Evolutionary conservation across 495 filamentous ascomycete genomes (phyloP).

Genomic region (Lepidopterella palustris): DNA sequence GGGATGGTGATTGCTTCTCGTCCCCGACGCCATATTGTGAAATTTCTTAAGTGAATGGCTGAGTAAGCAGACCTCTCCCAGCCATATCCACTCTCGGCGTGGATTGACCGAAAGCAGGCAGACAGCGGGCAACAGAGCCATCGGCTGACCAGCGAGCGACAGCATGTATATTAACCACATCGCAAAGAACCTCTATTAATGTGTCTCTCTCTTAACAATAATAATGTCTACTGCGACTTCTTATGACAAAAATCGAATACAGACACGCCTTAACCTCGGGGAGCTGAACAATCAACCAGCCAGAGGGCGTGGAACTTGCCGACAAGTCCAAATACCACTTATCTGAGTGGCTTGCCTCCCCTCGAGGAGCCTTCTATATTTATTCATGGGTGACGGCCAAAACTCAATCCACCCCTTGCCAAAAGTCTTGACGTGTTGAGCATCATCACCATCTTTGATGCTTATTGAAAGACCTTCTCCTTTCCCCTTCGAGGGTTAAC

Average conservation of each 20-base stretch:
- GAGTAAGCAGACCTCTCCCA: not conserved
- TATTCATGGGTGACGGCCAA: not conserved
- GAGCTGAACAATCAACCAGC: not conserved
- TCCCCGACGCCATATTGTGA: not conserved
- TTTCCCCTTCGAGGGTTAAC: not conserved
- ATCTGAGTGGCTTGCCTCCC: not conserved
- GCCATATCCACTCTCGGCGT: not conserved
- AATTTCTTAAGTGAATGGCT: constrained; percentile 1
- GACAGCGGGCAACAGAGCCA: too few species aligned
- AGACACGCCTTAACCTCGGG: not conserved
- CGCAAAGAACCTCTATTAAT: too few species aligned
- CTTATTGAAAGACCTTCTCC: not conserved
- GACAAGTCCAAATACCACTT: not conserved
- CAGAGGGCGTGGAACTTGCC: not conserved
- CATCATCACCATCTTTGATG: not conserved
- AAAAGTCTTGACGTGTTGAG: not conserved
- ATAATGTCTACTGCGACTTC: too few species aligned
- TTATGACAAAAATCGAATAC: too few species aligned
- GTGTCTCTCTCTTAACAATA: too few species aligned
- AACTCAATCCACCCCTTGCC: not conserved
- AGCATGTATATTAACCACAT: too few species aligned
- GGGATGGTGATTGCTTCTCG: not conserved
- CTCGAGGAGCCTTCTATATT: not conserved
- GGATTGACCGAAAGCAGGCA: too few species aligned
- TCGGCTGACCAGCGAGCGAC: too few species aligned